phyloP scores from a whole-genome alignment of 495 filamentous ascomycete genomes.

The Geopyxis carbonaria region DNA sequence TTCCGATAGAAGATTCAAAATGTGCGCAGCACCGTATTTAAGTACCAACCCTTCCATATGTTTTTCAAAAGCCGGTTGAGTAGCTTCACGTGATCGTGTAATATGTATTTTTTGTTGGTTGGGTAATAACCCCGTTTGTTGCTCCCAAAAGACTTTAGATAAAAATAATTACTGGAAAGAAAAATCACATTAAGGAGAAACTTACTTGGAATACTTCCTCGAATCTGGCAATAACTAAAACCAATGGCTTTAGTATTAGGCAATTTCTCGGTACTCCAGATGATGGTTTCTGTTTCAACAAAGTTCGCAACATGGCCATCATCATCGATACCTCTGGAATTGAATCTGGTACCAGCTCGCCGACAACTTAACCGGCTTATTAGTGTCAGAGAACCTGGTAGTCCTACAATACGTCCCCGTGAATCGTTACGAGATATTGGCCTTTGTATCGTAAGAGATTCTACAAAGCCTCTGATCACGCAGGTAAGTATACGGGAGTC shows the following conservation, averaged over 20 bases:
- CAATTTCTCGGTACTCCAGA: conserved; percentile 49
- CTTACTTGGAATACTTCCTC: conserved; percentile 62
- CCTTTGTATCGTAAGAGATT: conserved; percentile 63
- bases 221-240: conserved; percentile 85
- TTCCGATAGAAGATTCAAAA: conserved; percentile 81
- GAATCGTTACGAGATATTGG: conserved; percentile 32
- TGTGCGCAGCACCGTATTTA: conserved; percentile 73
- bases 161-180: neutral
- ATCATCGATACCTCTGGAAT: conserved; percentile 90
- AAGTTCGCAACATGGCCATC: conserved; percentile 94
- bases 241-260: conserved; percentile 36
- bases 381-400: conserved; percentile 67
- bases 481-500: conserved; percentile 75
- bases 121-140: conserved; percentile 68
- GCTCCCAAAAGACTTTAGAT: conserved; percentile 94
- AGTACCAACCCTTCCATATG: conserved; percentile 72
- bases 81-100: conserved; percentile 75
- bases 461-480: conserved; percentile 82
- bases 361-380: conserved; percentile 84
- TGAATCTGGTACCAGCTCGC: conserved; percentile 88
- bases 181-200: too few species aligned
- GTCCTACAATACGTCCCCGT: conserved; percentile 43
- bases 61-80: conserved; percentile 86
- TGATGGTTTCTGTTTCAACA: conserved; percentile 44
- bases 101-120: conserved; percentile 89